Evolutionary conservation across 495 filamentous ascomycete species (phyloP).

Genomic region (Trichoderma gamsii): DNA sequence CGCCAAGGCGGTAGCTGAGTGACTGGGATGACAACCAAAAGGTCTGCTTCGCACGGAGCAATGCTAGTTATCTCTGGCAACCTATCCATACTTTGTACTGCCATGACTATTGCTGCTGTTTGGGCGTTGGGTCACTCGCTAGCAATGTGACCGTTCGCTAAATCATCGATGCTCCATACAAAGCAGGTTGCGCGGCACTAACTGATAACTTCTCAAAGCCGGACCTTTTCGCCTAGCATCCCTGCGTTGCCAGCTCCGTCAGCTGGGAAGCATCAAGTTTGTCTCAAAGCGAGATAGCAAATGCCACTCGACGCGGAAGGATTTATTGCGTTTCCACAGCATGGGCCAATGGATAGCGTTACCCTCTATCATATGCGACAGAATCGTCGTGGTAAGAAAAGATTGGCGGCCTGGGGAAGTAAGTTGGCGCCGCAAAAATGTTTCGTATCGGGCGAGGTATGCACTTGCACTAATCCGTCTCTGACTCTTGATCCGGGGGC

Average conservation of each 20-base stretch:
- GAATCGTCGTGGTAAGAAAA: neutral
- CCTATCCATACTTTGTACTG: neutral
- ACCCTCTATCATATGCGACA: neutral
- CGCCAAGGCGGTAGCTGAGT: constrained; percentile 11
- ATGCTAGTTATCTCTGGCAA: neutral
- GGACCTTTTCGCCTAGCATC: neutral
- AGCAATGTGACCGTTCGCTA: neutral
- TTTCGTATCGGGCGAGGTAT: neutral
- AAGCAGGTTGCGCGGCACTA: neutral
- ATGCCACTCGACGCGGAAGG: neutral
- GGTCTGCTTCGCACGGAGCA: neutral
- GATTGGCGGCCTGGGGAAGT: neutral
- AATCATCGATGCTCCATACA: neutral
- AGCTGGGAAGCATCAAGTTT: neutral
- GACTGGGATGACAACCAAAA: neutral
- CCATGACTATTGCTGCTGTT: neutral
- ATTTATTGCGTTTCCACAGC: neutral
- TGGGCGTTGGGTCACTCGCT: neutral
- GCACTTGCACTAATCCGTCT: neutral
- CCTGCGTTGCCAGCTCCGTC: neutral
- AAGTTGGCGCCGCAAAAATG: neutral
- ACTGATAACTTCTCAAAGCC: neutral
- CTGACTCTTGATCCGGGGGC: neutral
- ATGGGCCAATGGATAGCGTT: neutral
- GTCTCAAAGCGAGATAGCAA: neutral